phyloP scores from a whole-genome alignment of 495 filamentous ascomycete species.

The Pseudevernia furfuracea region DNA sequence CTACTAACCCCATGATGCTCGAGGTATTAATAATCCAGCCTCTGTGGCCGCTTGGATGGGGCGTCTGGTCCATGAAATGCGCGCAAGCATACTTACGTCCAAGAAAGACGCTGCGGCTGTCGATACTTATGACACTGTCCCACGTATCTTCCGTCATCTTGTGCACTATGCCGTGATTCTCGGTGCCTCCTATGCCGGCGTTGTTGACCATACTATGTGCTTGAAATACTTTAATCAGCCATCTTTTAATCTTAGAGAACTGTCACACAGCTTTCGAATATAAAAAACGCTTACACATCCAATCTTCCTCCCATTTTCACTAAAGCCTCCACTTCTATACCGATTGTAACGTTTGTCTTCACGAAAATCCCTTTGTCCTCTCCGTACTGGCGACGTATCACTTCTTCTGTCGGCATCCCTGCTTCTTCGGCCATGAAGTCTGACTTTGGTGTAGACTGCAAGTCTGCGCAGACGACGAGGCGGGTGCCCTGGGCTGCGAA shows the following conservation, averaged over 20 bases:
- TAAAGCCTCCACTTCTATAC: constrained; percentile 33
- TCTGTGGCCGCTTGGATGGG: too few species aligned
- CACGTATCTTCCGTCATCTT: constrained; percentile 34
- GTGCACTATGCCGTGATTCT: constrained; percentile 32
- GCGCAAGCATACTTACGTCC: constrained; percentile 47
- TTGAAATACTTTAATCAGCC: too few species aligned
- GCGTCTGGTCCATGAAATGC: too few species aligned
- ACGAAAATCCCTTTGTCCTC: constrained; percentile 40
- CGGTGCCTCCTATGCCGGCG: constrained; percentile 34
- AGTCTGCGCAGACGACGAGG: constrained; percentile 41
- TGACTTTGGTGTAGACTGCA: constrained; percentile 31
- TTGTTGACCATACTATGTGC: constrained; percentile 45
- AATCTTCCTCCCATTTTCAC: constrained; percentile 40
- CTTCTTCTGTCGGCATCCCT: constrained; percentile 36
- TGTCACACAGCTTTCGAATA: neutral
- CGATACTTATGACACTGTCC: constrained; percentile 41
- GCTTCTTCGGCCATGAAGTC: constrained; percentile 28
- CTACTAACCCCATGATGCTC: too few species aligned
- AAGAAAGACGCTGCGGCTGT: constrained; percentile 43
- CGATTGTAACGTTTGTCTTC: constrained; percentile 39
- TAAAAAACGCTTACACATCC: constrained; percentile 37
- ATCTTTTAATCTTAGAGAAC: neutral
- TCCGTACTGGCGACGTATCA: constrained; percentile 30
- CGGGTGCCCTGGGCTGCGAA: constrained; percentile 41
- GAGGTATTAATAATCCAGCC: too few species aligned